Base-by-base conservation (phyloP, 2,329 filamentous ascomycete genomes). In the Ceratocystis ficicola region DNA sequence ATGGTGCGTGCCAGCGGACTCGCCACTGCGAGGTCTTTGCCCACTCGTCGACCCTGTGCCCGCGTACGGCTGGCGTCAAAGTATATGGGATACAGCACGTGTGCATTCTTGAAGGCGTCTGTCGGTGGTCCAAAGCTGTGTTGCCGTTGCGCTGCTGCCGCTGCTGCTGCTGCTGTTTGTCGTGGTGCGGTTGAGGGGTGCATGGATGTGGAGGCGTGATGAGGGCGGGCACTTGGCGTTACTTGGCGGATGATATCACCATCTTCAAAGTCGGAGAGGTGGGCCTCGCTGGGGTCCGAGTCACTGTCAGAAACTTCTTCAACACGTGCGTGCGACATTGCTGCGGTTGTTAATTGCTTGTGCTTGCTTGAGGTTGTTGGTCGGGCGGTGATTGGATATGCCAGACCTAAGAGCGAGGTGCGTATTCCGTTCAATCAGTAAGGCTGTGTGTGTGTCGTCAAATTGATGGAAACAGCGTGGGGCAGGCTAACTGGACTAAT, bases 1-100 rank as follows among this genome's bases (percentile, higher is more conserved):
- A 99, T 92, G 72, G 94, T 90, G 72, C 89, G 84, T 6, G 94
- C 94, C 52, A 99, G 82, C 32, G 94, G 94, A 77, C 93, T 95
- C 66, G 80, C 74, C 4, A 96, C 89, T 0, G 91, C 93, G 5
- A 90, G 81, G 63, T 83, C 78, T 64, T 80, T 77, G 63, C 84
- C 78, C 7, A 97, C 92, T 71, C 92, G 87, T 17, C 94, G 85
- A 46, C 94, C 94, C 72, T 95, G 82, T 67, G 86, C 85, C 66
- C 92, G 86, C 52, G 84, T 83, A 63, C 89, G 85, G 28, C 80
- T 79, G 69, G 81, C 82, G 80, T 96, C 93, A 73, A 99, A 99
- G 81, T 99, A 99, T 68, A 97, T 79, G 0, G 94, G 93, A 78
- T 99, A 99, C 30, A 99, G 81, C 76, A 90, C 93, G 75, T 94